Base-by-base conservation (phyloP, 2,329 filamentous ascomycete species). In the Fusarium lyarnte region DNA sequence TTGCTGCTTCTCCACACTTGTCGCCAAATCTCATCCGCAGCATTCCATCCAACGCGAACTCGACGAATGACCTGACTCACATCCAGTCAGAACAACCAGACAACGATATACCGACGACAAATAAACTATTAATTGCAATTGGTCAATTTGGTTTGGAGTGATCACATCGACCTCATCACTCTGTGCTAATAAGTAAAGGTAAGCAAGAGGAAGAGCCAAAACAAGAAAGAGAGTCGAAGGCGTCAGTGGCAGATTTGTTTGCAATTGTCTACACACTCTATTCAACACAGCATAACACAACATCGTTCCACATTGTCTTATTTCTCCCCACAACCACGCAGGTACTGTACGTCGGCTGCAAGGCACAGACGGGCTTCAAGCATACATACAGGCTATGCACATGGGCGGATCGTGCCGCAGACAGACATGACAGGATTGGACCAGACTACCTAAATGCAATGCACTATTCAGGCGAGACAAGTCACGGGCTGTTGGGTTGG, bases 391-490 rank as follows among this genome's bases (percentile, higher is more conserved):
- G 39, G 52, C 58, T 49, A 74, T 49, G 63, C 63, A 69, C 47
- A 65, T 62, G 43, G 43, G 29, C 63, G 67, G 63, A 58, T 72
- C 70, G 46, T 74, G 54, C 55, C 52, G 67, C 59, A 67, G 36
- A 66, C 41, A 33, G 57, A 43, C 55, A 35, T 45, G 12, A 31
- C 38, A 46, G 39, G 23, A 25, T 23, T 47, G 39, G 36, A 21
- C 39, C 41, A 19, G 11, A n/a, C 51, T 23, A 38, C 35, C 8
- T 23, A 25, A 42, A 39, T 39, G 31, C 47, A 51, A 54, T 63
- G 67, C 55, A 61, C 19, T 46, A 55, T 72, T 72, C 70, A 69
- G 70, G 66, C 55, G 66, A 70, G 45, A 66, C 52, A 36, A 73
- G 55, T 29, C 41, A 49, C 53, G 53, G 47, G 39, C 14, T 47